Conservation (phyloP, 345 rosid genomes). For the Turnera subulata region DNA sequence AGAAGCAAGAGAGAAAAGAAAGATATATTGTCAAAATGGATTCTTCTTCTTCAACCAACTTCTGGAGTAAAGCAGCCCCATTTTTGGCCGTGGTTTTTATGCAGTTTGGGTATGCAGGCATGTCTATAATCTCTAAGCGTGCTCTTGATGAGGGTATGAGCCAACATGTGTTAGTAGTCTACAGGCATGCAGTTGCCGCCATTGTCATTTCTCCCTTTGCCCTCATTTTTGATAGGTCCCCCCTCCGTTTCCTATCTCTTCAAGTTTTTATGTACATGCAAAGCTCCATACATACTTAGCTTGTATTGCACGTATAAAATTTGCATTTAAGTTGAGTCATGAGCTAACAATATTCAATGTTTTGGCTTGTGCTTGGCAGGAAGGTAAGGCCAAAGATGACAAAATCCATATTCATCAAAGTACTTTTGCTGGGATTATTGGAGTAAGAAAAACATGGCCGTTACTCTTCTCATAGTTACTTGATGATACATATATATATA, state of each 20-base stretch:
- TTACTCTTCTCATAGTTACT: no score
- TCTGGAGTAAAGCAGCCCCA: constrained; percentile 31
- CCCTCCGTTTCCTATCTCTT: no score
- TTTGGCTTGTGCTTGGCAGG: constrained; percentile 30
- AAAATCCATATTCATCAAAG: constrained; percentile 50
- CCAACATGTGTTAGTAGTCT: constrained; percentile 62
- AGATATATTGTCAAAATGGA: no score
- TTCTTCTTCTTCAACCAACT: neutral
- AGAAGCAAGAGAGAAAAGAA: neutral
- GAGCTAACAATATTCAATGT: neutral
- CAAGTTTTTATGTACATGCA: no score
- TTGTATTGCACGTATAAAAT: no score
- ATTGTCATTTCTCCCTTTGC: constrained; percentile 69
- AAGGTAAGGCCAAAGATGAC: constrained; percentile 84
- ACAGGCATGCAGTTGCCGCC: constrained; percentile 62
- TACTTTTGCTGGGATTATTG: constrained; percentile 56
- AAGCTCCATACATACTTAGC: no score
- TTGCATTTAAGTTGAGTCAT: no score
- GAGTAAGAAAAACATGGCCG: constrained; percentile 44
- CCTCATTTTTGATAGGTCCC: constrained; percentile 53
- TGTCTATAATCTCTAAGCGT: constrained; percentile 47
- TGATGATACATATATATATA: no score
- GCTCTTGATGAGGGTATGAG: constrained; percentile 59
- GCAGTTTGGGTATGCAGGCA: constrained; percentile 57
- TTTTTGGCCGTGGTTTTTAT: constrained; percentile 47